Percentiles rank a stretch among this genome's conserved stretches.
phyloP scores from a whole-genome alignment of 1,284 basidiomycete genomes.

The Phylloporus gajari region DNA sequence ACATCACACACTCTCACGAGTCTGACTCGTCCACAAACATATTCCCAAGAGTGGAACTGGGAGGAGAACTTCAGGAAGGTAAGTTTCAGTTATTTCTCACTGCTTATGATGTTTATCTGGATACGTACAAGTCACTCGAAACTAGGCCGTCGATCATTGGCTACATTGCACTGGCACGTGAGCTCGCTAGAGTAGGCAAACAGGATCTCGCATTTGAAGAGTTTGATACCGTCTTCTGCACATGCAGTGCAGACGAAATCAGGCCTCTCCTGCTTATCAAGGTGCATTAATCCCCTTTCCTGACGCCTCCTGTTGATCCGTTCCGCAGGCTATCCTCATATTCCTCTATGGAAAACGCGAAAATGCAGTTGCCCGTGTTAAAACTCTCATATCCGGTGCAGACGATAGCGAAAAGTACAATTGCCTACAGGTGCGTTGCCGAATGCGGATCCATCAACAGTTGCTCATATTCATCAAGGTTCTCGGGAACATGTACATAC shows the following conservation, averaged over 20 bases:
- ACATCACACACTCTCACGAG: no score
- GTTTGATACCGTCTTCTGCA: background rate
- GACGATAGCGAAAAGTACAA: slow-evolving; percentile 11
- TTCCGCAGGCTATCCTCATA: slow-evolving; percentile 22
- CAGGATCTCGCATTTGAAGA: background rate
- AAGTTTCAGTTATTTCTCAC: background rate
- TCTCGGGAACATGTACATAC: background rate
- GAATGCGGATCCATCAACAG: background rate
- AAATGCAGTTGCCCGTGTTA: slow-evolving; percentile 16
- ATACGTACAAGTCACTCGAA: background rate
- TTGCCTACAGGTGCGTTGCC: background rate
- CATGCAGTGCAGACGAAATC: background rate
- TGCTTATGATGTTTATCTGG: background rate
- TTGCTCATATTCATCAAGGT: background rate
- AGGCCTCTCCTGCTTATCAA: background rate
- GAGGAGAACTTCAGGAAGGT: background rate
- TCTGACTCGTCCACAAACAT: background rate
- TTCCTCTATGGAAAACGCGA: slow-evolving; percentile 18
- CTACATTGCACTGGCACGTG: background rate
- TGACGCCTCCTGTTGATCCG: slow-evolving; percentile 16
- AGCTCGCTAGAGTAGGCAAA: background rate
- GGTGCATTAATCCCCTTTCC: background rate
- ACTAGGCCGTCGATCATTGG: background rate
- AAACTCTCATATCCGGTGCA: slow-evolving; percentile 6
- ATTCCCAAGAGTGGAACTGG: background rate